Evolutionary conservation across 192 early-diverging fungal genomes (phyloP).

Genomic region (Backusella circina): DNA sequence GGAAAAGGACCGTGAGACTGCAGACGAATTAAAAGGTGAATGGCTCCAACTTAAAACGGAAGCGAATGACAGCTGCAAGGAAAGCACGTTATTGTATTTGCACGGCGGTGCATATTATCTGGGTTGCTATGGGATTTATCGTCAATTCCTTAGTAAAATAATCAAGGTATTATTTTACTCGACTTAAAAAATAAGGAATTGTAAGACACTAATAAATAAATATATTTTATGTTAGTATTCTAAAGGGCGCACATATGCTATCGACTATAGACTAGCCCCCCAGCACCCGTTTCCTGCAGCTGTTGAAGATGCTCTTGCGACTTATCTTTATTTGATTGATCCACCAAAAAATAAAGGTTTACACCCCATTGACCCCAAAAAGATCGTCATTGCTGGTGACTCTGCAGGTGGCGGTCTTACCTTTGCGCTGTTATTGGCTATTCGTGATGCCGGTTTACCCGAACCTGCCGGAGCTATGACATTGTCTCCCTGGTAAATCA

Average conservation of each 20-base stretch:
- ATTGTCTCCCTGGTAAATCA: constrained; percentile 61
- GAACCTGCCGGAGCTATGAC: constrained; percentile 52
- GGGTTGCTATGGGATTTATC: constrained; percentile 35
- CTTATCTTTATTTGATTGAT: constrained; percentile 64
- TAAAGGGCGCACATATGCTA: constrained; percentile 18
- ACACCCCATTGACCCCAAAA: constrained; percentile 39
- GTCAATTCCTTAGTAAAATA: constrained; percentile 39
- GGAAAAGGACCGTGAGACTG: constrained; percentile 28
- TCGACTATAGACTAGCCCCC: constrained; percentile 82
- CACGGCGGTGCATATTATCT: constrained; percentile 74
- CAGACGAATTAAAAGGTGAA: constrained; percentile 30
- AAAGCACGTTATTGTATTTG: constrained; percentile 63
- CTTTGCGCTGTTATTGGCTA: constrained; percentile 47
- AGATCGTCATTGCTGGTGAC: constrained; percentile 66
- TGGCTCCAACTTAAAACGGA: constrained; percentile 32
- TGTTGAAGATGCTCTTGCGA: constrained; percentile 75
- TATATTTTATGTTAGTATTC: constrained; percentile 9
- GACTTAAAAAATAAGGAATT: background rate
- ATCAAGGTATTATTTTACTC: constrained; percentile 34
- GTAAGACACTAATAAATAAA: background rate
- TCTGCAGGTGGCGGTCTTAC: constrained; percentile 67
- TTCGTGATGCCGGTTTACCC: constrained; percentile 54
- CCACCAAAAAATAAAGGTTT: constrained; percentile 44
- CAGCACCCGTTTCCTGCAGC: constrained; percentile 78
- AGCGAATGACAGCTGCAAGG: constrained; percentile 15